These are phyloP conservation scores for Marchantia polymorpha DNA, from an alignment of 225 moss, liverwort and hornwort genomes.

Conservation along the genomic window DNA sequence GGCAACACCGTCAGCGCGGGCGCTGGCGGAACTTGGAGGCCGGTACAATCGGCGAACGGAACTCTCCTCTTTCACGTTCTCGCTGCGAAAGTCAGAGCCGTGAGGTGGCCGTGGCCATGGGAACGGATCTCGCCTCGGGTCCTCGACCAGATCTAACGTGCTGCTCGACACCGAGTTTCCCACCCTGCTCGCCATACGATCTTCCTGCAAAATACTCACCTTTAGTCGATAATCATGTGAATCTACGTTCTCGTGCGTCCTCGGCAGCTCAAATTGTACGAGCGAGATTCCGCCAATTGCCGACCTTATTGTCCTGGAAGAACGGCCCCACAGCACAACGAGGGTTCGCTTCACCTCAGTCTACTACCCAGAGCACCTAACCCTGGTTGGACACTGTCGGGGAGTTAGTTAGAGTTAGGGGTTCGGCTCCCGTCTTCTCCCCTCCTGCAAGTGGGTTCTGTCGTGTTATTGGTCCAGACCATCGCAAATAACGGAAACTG, in stretches of 20 bases:
- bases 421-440: neutral
- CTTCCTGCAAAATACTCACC: neutral
- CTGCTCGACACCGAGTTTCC: neutral
- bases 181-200: neutral
- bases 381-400: neutral
- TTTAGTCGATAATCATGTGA: neutral
- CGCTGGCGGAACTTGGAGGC: neutral
- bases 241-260: neutral
- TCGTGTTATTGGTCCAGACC: neutral
- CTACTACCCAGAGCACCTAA: neutral
- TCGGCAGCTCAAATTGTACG: neutral
- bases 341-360: neutral
- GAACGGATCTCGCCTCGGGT: neutral
- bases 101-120: neutral
- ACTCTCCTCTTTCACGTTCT: neutral
- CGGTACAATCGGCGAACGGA: neutral
- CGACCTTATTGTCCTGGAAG: neutral
- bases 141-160: neutral
- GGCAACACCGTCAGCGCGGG: neutral
- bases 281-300: neutral
- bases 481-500: constrained; percentile 13
- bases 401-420: constrained; percentile 1
- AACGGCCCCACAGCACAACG: neutral
- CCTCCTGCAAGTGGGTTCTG: neutral
- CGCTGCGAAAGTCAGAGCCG: neutral